Conservation (phyloP, 169 alveolate species). For the Cystoisospora suis region DNA sequence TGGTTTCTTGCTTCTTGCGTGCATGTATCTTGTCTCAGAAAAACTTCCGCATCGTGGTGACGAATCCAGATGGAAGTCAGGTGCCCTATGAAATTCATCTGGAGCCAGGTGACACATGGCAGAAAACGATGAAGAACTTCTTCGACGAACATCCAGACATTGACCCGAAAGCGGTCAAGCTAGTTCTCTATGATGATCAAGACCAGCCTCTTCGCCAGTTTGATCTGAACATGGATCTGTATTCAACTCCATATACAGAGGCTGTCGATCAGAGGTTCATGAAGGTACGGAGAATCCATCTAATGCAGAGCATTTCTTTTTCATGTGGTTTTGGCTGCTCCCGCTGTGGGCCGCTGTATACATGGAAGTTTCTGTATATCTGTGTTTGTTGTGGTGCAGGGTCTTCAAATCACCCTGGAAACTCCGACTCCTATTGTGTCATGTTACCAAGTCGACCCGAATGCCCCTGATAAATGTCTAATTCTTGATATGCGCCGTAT, state of each 20-base stretch:
- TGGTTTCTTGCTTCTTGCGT: not conserved
- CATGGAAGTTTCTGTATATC: not conserved
- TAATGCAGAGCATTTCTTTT: too few species aligned
- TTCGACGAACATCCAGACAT: not conserved
- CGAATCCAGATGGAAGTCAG: not conserved
- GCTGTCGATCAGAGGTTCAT: not conserved
- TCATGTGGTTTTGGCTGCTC: too few species aligned
- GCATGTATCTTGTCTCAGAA: not conserved
- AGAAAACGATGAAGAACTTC: not conserved
- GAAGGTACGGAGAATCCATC: not conserved
- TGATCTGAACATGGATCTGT: not conserved
- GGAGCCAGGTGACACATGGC: constrained; percentile 27
- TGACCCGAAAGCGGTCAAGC: not conserved
- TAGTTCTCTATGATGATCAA: not conserved
- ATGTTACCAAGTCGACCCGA: constrained; percentile 20
- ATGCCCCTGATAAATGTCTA: not conserved
- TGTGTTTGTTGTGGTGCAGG: not conserved
- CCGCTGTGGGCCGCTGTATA: too few species aligned
- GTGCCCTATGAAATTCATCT: not conserved
- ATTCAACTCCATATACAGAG: not conserved
- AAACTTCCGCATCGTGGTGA: constrained; percentile 28
- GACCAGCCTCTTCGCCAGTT: not conserved
- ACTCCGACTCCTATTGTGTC: not conserved
- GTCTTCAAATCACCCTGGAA: constrained; percentile 3
- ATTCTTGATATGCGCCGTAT: not conserved